phyloP scores from a whole-genome alignment of 345 rosid species.

The Citrus glauca region DNA sequence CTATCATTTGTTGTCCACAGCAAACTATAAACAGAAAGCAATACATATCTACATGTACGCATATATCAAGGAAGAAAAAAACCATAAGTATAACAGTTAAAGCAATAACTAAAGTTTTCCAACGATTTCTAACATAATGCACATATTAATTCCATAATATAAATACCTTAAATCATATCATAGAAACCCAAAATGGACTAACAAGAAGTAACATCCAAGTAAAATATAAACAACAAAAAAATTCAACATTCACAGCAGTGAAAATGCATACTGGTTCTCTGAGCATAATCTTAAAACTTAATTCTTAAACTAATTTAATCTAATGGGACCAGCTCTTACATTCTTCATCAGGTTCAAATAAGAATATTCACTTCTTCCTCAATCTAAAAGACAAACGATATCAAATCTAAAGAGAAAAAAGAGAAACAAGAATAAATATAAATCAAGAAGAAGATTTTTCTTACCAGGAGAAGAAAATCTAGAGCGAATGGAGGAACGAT shows the following conservation, averaged over 20 bases:
- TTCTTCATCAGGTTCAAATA: neutral
- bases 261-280: neutral
- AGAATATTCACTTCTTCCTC: neutral
- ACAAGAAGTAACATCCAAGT: neutral
- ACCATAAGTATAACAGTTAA: neutral
- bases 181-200: neutral
- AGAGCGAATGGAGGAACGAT: constrained; percentile 64
- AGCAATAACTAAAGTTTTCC: neutral
- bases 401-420: neutral
- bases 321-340: neutral
- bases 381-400: neutral
- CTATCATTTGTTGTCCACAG: neutral
- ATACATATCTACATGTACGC: neutral
- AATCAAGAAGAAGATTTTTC: constrained; percentile 14
- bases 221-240: neutral
- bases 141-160: neutral
- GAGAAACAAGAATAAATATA: neutral
- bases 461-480: constrained; percentile 70
- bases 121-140: neutral
- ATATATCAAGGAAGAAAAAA: neutral
- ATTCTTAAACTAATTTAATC: neutral
- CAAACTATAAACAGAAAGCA: neutral
- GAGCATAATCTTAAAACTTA: neutral
- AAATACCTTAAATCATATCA: neutral
- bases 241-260: neutral